phyloP scores from a whole-genome alignment of 2,329 filamentous ascomycete genomes.

The Lasiodiplodia theobromae region DNA sequence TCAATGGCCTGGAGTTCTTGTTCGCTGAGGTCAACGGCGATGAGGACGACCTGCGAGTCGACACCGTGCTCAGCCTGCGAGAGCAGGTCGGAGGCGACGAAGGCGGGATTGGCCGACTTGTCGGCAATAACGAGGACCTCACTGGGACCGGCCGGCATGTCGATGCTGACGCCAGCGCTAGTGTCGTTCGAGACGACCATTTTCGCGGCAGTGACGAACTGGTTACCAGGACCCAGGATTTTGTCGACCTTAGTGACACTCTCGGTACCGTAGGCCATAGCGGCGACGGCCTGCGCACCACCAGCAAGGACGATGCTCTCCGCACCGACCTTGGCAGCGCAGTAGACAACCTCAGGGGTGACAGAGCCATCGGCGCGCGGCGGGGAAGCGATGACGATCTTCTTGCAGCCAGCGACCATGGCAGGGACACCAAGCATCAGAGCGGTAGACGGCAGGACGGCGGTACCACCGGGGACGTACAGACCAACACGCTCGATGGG shows the following conservation, averaged over 20 bases:
- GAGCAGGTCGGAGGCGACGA: conserved; percentile 92
- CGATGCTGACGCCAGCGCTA: conserved; percentile 91
- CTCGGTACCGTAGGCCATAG: conserved; percentile 96
- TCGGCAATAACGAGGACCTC: conserved; percentile 98
- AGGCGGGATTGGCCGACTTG: conserved; percentile 84
- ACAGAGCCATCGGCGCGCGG: conserved; percentile 88
- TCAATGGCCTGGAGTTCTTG: conserved; percentile 81
- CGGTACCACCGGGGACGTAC: conserved; percentile 95
- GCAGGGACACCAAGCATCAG: conserved; percentile 98
- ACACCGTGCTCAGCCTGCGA: conserved; percentile 97
- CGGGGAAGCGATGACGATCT: conserved; percentile 91
- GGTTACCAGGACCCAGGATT: conserved; percentile 96
- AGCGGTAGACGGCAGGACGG: conserved; percentile 94
- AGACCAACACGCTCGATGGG: conserved; percentile 96
- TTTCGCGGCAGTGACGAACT: conserved; percentile 98
- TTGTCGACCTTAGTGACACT: conserved; percentile 97
- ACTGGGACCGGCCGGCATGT: conserved; percentile 97
- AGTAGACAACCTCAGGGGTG: conserved; percentile 96
- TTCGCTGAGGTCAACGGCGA: conserved; percentile 81
- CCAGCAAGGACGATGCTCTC: conserved; percentile 96
- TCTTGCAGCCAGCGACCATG: conserved; percentile 95
- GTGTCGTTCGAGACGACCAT: conserved; percentile 99
- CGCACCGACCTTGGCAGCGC: conserved; percentile 94
- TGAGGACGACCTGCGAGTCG: conserved; percentile 92
- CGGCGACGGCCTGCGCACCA: conserved; percentile 92